These are phyloP conservation scores for Tuber borchii DNA, from an alignment of 495 filamentous ascomycete species.

Conservation along the genomic window DNA sequence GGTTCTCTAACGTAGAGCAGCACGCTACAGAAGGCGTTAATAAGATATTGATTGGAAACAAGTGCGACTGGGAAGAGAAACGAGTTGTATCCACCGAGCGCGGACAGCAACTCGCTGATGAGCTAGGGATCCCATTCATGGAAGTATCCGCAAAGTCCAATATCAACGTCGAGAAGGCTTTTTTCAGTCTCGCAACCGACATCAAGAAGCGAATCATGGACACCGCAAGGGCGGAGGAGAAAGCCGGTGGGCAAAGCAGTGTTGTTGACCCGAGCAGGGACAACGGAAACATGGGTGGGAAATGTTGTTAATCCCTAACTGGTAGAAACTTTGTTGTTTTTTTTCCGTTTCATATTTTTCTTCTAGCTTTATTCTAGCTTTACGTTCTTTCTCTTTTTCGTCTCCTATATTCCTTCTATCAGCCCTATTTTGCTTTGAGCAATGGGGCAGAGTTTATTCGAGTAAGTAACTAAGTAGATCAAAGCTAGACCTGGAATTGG, in stretches of 20 bases:
- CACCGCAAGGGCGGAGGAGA: conserved; percentile 70
- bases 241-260: conserved; percentile 59
- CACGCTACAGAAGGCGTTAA: conserved; percentile 98
- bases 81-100: conserved; percentile 84
- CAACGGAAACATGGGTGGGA: conserved; percentile 58
- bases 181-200: conserved; percentile 87
- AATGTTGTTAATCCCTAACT: conserved; percentile 68
- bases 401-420: background rate
- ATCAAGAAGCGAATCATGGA: conserved; percentile 96
- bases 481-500: background rate
- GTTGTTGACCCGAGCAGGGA: conserved; percentile 61
- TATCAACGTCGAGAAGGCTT: conserved; percentile 99
- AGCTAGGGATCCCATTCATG: conserved; percentile 96
- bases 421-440: background rate
- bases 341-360: background rate
- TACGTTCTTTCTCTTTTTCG: background rate
- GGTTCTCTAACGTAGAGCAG: conserved; percentile 99
- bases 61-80: conserved; percentile 99
- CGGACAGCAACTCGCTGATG: conserved; percentile 87
- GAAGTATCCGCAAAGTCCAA: conserved; percentile 98
- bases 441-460: background rate
- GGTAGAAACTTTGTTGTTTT: background rate
- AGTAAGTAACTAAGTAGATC: conserved; percentile 1
- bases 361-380: background rate
- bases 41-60: conserved; percentile 99